Conservation (phyloP, 2,329 filamentous ascomycete genomes). For the Fusarium luffae region DNA sequence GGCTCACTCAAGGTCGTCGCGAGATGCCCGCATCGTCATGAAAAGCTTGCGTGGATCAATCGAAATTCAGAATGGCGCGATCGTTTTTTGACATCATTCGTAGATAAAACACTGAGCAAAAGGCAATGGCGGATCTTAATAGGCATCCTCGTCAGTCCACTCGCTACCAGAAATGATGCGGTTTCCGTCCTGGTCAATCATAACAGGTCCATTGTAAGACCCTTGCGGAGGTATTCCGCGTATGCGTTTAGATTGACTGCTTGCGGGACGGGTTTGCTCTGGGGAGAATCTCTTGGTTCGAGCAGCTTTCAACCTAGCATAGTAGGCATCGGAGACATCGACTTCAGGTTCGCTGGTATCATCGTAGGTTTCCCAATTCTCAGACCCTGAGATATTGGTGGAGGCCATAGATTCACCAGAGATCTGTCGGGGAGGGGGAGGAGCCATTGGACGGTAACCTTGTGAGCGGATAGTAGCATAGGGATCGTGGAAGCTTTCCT, state of each 20-base stretch:
- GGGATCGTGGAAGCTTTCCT: slow-evolving; percentile 51
- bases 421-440: slow-evolving; percentile 70
- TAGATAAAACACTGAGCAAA: slow-evolving; percentile 12
- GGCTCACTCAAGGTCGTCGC: slow-evolving; percentile 42
- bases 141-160: slow-evolving; percentile 74
- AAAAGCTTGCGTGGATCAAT: slow-evolving; percentile 45
- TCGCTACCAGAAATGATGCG: slow-evolving; percentile 72
- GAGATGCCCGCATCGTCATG: slow-evolving; percentile 48
- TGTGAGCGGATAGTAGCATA: slow-evolving; percentile 57
- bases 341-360: slow-evolving; percentile 81
- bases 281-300: slow-evolving; percentile 71
- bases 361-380: slow-evolving; percentile 98
- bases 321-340: slow-evolving; percentile 82
- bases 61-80: slow-evolving; percentile 37
- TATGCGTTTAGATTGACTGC: slow-evolving; percentile 63
- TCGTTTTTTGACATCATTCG: slow-evolving; percentile 40
- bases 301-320: slow-evolving; percentile 78
- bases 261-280: slow-evolving; percentile 56
- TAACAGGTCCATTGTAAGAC: slow-evolving; percentile 59
- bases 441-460: slow-evolving; percentile 55
- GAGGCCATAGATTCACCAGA: slow-evolving; percentile 75
- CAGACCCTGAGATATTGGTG: slow-evolving; percentile 82
- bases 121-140: slow-evolving; percentile 49
- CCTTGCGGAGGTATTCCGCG: slow-evolving; percentile 64
- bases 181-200: slow-evolving; percentile 69